Evolutionary conservation across 495 filamentous ascomycete species (phyloP), one percentile per base, ranked within the genome.

Genomic region (Gamarada debralockiae): DNA sequence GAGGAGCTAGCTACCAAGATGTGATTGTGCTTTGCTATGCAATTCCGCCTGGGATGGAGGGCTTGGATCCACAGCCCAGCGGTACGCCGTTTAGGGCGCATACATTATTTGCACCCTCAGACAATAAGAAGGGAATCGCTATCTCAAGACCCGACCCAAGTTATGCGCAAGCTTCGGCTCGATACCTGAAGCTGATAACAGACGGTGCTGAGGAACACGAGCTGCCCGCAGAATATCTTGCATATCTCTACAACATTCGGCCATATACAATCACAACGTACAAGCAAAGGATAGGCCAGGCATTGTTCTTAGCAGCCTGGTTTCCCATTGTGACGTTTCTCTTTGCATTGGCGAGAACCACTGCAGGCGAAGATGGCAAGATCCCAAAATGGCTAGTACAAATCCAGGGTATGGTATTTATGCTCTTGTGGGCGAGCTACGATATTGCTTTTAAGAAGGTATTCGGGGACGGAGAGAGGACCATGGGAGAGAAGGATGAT

Each of bases 401-500:
- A 20, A 23, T 78, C 2, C 66, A 64, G 18, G 74, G 73, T 27
- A 56, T 66, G 3, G 2, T 88, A 0, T 78, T 85, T 40, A 68
- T 64, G 21, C 41, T 65, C 0, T 66, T 90, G 53, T 98, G 93
- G 93, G 58, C 50, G 55, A 78, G 67, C 48, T 95, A 98, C 73
- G 92, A 97, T 71, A 34, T 10, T 1, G 60, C 84, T 21, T 88
- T 87, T 47, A 79, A 78, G 58, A 59, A 50, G 21, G 12, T 87
- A 0, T 96, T 95, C 72, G 91, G 92, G 24, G 87, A 97, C 64
- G 93, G 93, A 14, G 93, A 97, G 80, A 77, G 87, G 67, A 93
- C 90, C 12, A 58, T 69, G 47, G 67, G 67, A 18, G 66, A 45
- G 9, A 25, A 40, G 2, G 50, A 42, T 31, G 53, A 57, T 10